phyloP scores from a whole-genome alignment of 164 flowering plant genomes.

The Malania oleifera region DNA sequence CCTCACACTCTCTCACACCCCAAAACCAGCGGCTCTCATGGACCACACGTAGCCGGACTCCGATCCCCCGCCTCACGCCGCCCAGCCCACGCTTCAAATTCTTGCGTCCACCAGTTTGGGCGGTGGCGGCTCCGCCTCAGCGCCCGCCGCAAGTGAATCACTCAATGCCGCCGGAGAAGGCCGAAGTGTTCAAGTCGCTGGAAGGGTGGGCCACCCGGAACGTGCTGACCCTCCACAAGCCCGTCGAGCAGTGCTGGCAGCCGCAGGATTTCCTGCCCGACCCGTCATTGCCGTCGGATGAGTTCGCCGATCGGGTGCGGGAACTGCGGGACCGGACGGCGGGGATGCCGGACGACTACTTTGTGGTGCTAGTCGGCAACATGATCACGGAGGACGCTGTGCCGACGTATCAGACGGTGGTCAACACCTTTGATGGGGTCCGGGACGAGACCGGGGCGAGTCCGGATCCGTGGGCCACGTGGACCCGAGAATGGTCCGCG shows the following conservation, averaged over 20 bases:
- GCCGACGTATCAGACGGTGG: constrained; percentile 53
- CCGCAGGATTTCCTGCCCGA: constrained; percentile 42
- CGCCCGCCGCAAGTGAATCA: constrained; percentile 33
- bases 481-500: constrained; percentile 53
- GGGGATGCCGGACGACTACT: constrained; percentile 41
- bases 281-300: constrained; percentile 19
- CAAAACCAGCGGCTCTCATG: too few species aligned
- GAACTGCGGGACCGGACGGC: constrained; percentile 35
- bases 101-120: too few species aligned
- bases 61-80: too few species aligned
- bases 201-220: constrained; percentile 37
- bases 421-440: constrained; percentile 45
- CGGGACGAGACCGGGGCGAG: constrained; percentile 48
- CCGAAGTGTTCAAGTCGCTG: constrained; percentile 40
- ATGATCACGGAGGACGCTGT: constrained; percentile 52
- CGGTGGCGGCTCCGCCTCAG: too few species aligned
- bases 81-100: too few species aligned
- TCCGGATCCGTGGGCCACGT: constrained; percentile 39
- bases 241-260: constrained; percentile 50
- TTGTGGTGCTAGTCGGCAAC: constrained; percentile 47
- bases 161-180: constrained; percentile 44
- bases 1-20: too few species aligned
- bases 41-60: too few species aligned
- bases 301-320: constrained; percentile 34
- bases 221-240: constrained; percentile 36